Percentiles rank a stretch among this genome's conserved stretches.
phyloP scores from a whole-genome alignment of 1,284 basidiomycete genomes.

The Moniliophthora roreri region DNA sequence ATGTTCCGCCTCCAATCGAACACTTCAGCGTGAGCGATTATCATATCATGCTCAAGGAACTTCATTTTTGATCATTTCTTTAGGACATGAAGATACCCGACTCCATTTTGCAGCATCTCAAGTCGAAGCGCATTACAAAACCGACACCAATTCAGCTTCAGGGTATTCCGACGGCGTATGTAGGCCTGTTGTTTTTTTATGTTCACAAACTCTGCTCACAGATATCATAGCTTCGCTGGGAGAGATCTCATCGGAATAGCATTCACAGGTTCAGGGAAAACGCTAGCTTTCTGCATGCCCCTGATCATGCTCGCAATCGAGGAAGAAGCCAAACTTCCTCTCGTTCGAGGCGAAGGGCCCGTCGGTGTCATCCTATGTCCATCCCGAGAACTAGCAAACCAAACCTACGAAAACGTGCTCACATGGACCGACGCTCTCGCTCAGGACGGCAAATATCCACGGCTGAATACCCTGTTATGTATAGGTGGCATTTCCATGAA shows the following conservation, averaged over 20 bases:
- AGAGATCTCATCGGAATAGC: slow-evolving; percentile 96
- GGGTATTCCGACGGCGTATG: slow-evolving; percentile 92
- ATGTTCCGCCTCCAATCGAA: slow-evolving; percentile 93
- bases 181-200: slow-evolving; percentile 13
- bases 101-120: slow-evolving; percentile 80
- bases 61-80: slow-evolving; percentile 13
- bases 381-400: slow-evolving; percentile 89
- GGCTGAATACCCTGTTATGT: slow-evolving; percentile 85
- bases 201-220: slow-evolving; percentile 15
- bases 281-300: slow-evolving; percentile 88
- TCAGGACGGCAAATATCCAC: slow-evolving; percentile 81
- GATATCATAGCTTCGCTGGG: slow-evolving; percentile 69
- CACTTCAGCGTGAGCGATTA: slow-evolving; percentile 72
- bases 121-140: slow-evolving; percentile 78
- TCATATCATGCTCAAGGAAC: slow-evolving; percentile 7
- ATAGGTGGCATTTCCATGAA: slow-evolving; percentile 99
- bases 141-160: slow-evolving; percentile 98
- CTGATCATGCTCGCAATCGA: slow-evolving; percentile 95
- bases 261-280: slow-evolving; percentile 93
- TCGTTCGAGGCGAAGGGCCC: slow-evolving; percentile 92
- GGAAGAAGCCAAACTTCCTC: slow-evolving; percentile 89
- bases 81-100: slow-evolving; percentile 98
- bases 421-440: slow-evolving; percentile 83
- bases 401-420: slow-evolving; percentile 94
- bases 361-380: slow-evolving; percentile 95